These are phyloP conservation scores for Colletotrichum godetiae DNA, from an alignment of 2,329 filamentous ascomycete species.

Conservation along the genomic window DNA sequence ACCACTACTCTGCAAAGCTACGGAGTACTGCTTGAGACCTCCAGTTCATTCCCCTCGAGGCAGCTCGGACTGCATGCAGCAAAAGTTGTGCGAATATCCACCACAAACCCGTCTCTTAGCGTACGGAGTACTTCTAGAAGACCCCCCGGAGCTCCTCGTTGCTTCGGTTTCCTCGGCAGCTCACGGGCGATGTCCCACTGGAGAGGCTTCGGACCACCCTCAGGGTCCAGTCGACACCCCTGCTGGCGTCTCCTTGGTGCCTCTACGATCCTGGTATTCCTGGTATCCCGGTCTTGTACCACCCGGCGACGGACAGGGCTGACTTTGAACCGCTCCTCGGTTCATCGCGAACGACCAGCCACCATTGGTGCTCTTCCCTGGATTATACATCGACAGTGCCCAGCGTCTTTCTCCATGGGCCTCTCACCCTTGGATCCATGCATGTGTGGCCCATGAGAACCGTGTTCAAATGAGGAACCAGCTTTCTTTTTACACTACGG, in stretches of 20 bases:
- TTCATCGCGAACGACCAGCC: constrained; percentile 19
- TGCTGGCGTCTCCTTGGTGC: neutral
- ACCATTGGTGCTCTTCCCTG: constrained; percentile 9
- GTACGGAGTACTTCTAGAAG: constrained; percentile 27
- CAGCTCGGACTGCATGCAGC: neutral
- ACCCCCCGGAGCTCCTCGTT: neutral
- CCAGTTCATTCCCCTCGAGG: neutral
- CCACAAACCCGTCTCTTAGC: constrained; percentile 4
- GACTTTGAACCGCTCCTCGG: constrained; percentile 14
- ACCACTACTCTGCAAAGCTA: neutral
- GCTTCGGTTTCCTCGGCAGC: constrained; percentile 29
- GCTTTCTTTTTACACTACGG: constrained; percentile 27
- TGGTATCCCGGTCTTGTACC: constrained; percentile 3
- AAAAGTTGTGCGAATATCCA: neutral
- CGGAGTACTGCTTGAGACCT: neutral
- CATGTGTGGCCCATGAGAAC: constrained; percentile 14
- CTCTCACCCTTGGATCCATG: constrained; percentile 17
- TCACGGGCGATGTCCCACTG: constrained; percentile 17
- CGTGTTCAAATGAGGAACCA: constrained; percentile 21
- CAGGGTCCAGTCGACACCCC: constrained; percentile 24
- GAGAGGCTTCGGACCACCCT: constrained; percentile 21
- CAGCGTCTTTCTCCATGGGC: constrained; percentile 7
- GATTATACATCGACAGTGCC: neutral
- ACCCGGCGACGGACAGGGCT: constrained; percentile 18
- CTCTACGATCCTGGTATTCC: neutral